Evolutionary conservation across 2,329 filamentous ascomycete genomes (phyloP).

Genomic region (Verticillium albo-atrum): DNA sequence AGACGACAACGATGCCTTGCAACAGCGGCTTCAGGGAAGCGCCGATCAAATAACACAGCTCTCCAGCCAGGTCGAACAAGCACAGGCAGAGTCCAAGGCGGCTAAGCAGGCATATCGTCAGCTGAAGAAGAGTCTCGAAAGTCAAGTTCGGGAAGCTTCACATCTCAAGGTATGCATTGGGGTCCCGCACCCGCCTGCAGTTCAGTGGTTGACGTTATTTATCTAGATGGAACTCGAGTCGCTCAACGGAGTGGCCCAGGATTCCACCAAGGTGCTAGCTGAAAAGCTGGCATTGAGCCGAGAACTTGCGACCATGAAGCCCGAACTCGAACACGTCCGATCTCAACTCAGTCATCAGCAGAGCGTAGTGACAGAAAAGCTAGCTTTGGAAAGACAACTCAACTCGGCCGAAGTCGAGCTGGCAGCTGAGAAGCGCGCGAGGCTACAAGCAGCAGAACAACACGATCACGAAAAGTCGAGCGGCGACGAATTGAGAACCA

Average conservation of each 20-base stretch:
- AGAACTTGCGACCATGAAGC: constrained; percentile 48
- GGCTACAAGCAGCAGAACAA: constrained; percentile 5
- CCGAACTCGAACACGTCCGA: constrained; percentile 52
- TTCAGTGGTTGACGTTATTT: background rate
- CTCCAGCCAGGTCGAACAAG: constrained; percentile 31
- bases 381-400: constrained; percentile 73
- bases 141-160: constrained; percentile 43
- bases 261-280: constrained; percentile 64
- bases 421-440: constrained; percentile 62
- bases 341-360: constrained; percentile 58
- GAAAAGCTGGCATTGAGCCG: constrained; percentile 50
- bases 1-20: constrained; percentile 67
- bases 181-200: too few relatives aligned
- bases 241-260: constrained; percentile 61
- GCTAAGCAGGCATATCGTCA: constrained; percentile 35
- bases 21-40: constrained; percentile 55
- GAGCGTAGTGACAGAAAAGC: constrained; percentile 69
- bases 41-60: constrained; percentile 54
- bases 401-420: constrained; percentile 74
- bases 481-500: constrained; percentile 33
- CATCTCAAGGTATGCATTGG: constrained; percentile 38
- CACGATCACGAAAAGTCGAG: constrained; percentile 27
- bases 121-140: constrained; percentile 43
- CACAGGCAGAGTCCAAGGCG: constrained; percentile 37
- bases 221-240: constrained; percentile 65